These are phyloP conservation scores for Pholiota molesta DNA, from an alignment of 768 basidiomycete genomes.

Conservation along the genomic window DNA sequence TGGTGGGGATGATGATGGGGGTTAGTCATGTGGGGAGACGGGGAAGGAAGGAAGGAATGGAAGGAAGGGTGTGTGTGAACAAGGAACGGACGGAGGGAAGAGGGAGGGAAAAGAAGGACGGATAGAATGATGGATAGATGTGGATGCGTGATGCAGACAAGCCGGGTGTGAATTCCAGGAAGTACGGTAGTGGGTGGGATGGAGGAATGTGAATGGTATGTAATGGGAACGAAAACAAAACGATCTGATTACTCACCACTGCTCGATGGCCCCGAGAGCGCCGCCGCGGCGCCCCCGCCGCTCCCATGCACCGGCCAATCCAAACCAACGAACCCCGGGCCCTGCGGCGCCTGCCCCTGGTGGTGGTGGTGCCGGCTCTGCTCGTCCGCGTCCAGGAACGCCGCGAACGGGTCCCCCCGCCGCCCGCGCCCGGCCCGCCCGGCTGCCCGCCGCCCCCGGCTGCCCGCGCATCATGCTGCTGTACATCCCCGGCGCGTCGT, in stretches of 20 bases:
- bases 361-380: conserved; percentile 28
- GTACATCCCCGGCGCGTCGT: conserved; percentile 18
- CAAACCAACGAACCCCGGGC: conserved; percentile 23
- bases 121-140: conserved; percentile 2
- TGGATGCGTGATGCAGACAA: not conserved
- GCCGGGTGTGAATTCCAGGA: no score
- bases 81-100: no score
- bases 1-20: no score
- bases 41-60: not conserved
- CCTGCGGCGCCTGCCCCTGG: conserved; percentile 17
- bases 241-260: conserved; percentile 19
- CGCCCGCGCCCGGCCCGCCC: conserved; percentile 17
- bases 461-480: conserved; percentile 16
- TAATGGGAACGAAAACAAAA: conserved; percentile 3
- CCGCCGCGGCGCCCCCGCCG: conserved; percentile 13
- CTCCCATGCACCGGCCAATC: conserved; percentile 41
- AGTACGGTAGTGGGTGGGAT: no score
- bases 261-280: conserved; percentile 20
- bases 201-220: no score
- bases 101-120: not conserved
- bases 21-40: not conserved
- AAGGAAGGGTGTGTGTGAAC: no score
- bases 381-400: conserved; percentile 33
- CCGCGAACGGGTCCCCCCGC: conserved; percentile 24
- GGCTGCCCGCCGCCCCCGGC: conserved; percentile 14